Evolutionary conservation across 2,329 filamentous ascomycete species (phyloP).

Genomic region (Raffaelea ambrosiae): DNA sequence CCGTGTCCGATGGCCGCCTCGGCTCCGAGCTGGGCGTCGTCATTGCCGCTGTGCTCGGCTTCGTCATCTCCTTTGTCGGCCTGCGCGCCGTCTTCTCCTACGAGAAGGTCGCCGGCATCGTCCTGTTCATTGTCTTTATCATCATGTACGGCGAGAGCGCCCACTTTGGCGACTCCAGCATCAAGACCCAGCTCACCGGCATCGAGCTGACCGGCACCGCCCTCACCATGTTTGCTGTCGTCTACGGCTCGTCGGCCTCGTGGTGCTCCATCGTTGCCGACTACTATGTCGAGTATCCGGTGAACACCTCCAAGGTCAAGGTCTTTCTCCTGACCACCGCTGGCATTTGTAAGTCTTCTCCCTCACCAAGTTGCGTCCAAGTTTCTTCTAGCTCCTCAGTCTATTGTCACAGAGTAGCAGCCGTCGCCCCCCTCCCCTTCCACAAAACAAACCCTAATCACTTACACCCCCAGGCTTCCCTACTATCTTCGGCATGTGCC

Average conservation of each 20-base stretch:
- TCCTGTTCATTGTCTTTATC: constrained; percentile 38
- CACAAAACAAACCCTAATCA: neutral
- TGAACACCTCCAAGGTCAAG: constrained; percentile 33
- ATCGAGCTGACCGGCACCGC: constrained; percentile 27
- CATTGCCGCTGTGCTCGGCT: constrained; percentile 37
- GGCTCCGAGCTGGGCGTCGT: constrained; percentile 43
- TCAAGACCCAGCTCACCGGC: constrained; percentile 25
- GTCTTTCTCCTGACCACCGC: constrained; percentile 39
- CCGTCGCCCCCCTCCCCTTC: too few relatives aligned
- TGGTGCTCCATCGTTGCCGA: constrained; percentile 38
- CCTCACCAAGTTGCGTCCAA: too few relatives aligned
- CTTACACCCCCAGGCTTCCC: constrained; percentile 24
- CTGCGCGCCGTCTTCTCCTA: constrained; percentile 39
- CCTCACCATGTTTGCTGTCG: constrained; percentile 33
- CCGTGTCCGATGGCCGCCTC: constrained; percentile 34
- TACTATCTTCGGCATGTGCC: constrained; percentile 46
- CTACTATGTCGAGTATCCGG: constrained; percentile 39
- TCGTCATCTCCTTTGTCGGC: constrained; percentile 43
- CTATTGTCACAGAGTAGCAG: neutral
- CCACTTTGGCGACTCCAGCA: constrained; percentile 28
- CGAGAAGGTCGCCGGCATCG: constrained; percentile 40
- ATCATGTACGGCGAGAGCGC: constrained; percentile 39
- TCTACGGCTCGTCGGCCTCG: constrained; percentile 40
- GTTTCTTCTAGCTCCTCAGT: neutral
- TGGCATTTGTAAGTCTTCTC: constrained; percentile 29